Evolutionary conservation across 1,139 yeast genomes (phyloP).

Genomic region (Arxiozyma heterogenica): DNA sequence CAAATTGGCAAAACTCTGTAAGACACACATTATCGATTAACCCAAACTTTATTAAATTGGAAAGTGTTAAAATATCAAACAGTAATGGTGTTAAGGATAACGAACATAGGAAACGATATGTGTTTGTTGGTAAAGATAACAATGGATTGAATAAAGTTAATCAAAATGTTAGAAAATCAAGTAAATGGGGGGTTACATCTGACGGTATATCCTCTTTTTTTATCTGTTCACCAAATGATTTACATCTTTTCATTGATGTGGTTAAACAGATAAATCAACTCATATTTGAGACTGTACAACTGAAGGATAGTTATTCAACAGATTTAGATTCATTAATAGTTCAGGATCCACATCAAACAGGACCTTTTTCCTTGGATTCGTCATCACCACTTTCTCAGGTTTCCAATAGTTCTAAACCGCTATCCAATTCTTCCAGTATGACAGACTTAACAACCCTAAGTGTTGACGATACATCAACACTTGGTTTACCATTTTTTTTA

Average conservation of each 20-base stretch:
- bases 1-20: conserved; percentile 89
- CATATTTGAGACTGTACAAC: not conserved
- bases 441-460: not conserved
- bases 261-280: not conserved
- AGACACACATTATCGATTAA: conserved; percentile 77
- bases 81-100: not conserved
- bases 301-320: not conserved
- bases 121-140: not conserved
- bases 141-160: not conserved
- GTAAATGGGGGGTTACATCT: not conserved
- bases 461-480: not conserved
- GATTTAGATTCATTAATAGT: not conserved
- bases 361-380: not conserved
- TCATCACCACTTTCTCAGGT: not conserved
- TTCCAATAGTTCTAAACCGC: not conserved
- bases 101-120: not conserved
- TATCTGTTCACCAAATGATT: not conserved
- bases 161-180: not conserved
- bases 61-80: conserved; percentile 40
- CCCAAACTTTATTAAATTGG: conserved; percentile 80
- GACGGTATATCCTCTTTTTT: not conserved
- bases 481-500: not conserved
- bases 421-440: not conserved
- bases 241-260: not conserved
- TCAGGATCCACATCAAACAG: not conserved